Conservation (phyloP, 352 stramenopile species). For the Globisporangium iwayamae region DNA sequence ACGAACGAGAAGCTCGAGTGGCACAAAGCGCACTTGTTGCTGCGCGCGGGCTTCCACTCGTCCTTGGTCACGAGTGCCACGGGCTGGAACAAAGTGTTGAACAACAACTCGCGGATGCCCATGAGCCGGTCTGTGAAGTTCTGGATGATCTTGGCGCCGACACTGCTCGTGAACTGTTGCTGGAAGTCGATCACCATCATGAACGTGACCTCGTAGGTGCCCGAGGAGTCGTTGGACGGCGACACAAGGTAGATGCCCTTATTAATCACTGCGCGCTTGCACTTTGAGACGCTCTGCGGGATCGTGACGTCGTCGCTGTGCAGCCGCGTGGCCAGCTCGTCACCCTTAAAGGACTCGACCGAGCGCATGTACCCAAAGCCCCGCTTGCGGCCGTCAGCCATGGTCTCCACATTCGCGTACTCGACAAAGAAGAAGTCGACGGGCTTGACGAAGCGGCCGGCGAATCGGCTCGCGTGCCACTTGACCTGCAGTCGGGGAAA, state of each 20-base stretch:
- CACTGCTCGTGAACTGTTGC: conserved; percentile 60
- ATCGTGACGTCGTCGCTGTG: conserved; percentile 64
- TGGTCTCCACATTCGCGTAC: conserved; percentile 76
- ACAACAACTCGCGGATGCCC: conserved; percentile 77
- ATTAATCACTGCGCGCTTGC: conserved; percentile 81
- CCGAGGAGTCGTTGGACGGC: conserved; percentile 27
- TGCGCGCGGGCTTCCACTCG: conserved; percentile 55
- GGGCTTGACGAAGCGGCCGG: conserved; percentile 76
- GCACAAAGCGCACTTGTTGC: conserved; percentile 68
- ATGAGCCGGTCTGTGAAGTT: conserved; percentile 78
- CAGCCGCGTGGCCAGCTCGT: conserved; percentile 67
- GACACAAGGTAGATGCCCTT: conserved; percentile 74
- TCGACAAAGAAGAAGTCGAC: conserved; percentile 88
- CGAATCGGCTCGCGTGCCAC: conserved; percentile 83
- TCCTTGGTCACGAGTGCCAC: conserved; percentile 54
- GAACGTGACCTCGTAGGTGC: conserved; percentile 72
- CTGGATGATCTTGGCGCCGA: conserved; percentile 67
- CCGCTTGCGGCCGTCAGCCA: conserved; percentile 56
- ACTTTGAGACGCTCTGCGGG: conserved; percentile 77
- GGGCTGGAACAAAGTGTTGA: conserved; percentile 79
- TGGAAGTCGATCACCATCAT: conserved; percentile 88
- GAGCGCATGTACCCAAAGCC: conserved; percentile 79
- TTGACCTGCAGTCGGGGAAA: conserved; percentile 81
- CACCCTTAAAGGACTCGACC: conserved; percentile 78
- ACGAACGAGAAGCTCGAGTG: conserved; percentile 68